Conservation (phyloP, 2,329 filamentous ascomycete genomes). For the Cadophora malorum region DNA sequence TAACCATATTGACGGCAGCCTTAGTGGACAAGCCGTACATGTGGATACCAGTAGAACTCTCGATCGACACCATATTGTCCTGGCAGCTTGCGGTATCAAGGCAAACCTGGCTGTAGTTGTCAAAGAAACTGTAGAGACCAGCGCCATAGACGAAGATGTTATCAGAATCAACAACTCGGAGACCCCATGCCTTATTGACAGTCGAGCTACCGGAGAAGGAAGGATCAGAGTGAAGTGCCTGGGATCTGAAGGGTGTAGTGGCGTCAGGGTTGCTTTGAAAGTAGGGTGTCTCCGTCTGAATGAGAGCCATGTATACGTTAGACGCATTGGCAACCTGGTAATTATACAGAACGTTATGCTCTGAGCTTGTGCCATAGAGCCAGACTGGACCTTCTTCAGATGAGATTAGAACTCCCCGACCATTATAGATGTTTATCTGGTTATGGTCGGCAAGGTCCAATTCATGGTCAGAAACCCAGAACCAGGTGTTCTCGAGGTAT, state of each 20-base stretch:
- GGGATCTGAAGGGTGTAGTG: conserved; percentile 66
- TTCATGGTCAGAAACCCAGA: conserved; percentile 91
- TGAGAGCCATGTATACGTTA: conserved; percentile 81
- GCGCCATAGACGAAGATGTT: conserved; percentile 75
- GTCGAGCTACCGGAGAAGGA: conserved; percentile 60
- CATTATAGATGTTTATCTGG: conserved; percentile 88
- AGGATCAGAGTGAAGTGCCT: conserved; percentile 68
- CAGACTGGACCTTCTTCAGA: conserved; percentile 75
- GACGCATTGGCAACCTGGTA: conserved; percentile 82
- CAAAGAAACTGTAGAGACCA: conserved; percentile 82
- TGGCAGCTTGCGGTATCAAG: conserved; percentile 74
- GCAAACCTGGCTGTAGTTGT: conserved; percentile 79
- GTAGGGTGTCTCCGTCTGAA: conserved; percentile 91
- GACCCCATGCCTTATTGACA: conserved; percentile 74
- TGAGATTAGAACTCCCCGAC: conserved; percentile 74
- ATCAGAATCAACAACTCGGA: conserved; percentile 71
- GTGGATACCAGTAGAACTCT: conserved; percentile 64
- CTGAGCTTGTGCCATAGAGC: conserved; percentile 78
- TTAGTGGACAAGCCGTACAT: conserved; percentile 77
- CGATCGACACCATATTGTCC: conserved; percentile 76
- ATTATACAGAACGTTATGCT: conserved; percentile 76
- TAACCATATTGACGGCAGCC: conserved; percentile 76
- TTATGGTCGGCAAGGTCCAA: conserved; percentile 76
- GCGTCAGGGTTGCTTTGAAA: conserved; percentile 84
- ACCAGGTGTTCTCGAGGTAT: conserved; percentile 90